Evolutionary conservation across 2,329 filamentous ascomycete genomes (phyloP).

Genomic region (Cadophora sp.): DNA sequence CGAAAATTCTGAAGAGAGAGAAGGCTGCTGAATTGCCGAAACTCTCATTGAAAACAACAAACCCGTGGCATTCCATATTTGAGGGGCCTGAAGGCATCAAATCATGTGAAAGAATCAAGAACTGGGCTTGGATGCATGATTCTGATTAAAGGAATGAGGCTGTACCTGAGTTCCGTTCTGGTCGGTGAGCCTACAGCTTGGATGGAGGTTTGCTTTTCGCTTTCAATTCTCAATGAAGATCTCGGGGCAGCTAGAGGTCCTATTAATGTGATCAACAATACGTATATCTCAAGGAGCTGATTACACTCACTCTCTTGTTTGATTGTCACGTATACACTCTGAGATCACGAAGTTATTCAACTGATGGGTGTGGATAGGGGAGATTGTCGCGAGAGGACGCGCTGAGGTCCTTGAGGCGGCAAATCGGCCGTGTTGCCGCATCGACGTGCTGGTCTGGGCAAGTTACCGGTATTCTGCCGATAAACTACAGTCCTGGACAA

Average conservation of each 20-base stretch:
- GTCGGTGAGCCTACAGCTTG: not conserved
- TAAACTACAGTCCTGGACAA: not conserved
- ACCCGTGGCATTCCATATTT: no score
- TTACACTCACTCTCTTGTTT: not conserved
- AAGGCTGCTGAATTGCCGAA: no score
- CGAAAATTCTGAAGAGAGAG: not conserved
- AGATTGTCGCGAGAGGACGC: constrained; percentile 4
- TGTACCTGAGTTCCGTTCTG: not conserved
- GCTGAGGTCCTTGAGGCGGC: constrained; percentile 8
- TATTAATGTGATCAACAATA: not conserved
- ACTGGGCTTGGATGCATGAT: not conserved
- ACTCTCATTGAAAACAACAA: no score
- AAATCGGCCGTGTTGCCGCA: constrained; percentile 6
- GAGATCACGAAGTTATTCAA: not conserved
- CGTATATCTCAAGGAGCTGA: not conserved
- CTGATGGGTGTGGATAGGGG: not conserved
- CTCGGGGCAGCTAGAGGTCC: not conserved
- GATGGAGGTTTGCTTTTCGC: not conserved
- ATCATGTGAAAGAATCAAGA: not conserved
- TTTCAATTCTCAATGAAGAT: not conserved
- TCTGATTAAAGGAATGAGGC: not conserved
- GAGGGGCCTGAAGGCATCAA: not conserved
- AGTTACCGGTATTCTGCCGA: not conserved
- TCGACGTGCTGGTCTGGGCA: not conserved
- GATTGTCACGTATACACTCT: not conserved